Conservation (phyloP, 345 rosid species). For the Luvunga scandens region DNA sequence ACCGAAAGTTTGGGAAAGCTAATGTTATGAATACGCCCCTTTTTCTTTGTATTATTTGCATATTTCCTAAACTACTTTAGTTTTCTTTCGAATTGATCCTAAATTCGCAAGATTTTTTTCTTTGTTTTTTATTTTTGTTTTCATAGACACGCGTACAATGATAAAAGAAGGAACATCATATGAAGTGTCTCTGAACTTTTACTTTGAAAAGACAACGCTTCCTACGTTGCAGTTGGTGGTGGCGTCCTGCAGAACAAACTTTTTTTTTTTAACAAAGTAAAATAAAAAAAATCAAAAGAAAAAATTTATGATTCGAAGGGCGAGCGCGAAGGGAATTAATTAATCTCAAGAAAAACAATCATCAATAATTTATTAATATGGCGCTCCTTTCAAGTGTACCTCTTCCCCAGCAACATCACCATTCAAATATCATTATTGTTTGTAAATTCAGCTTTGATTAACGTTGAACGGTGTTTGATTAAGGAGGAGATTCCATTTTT, state of each 20-base stretch:
- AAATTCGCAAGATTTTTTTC: no score
- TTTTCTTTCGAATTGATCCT: no score
- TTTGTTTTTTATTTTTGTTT: neutral
- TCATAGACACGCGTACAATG: neutral
- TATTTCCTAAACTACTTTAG: no score
- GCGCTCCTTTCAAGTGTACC: neutral
- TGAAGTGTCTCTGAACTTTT: conserved; percentile 5
- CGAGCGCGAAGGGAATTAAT: conserved; percentile 43
- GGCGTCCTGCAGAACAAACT: conserved; percentile 16
- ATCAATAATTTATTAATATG: neutral
- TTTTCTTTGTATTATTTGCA: no score
- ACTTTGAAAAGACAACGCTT: conserved; percentile 22
- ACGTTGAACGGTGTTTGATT: conserved; percentile 15
- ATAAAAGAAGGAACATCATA: conserved; percentile 14
- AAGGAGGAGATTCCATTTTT: neutral
- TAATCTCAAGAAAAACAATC: neutral
- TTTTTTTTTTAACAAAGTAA: conserved; percentile 6
- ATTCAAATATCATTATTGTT: neutral
- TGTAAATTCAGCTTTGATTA: neutral
- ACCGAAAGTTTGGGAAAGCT: no score
- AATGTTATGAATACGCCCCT: no score
- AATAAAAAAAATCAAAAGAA: neutral
- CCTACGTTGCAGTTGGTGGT: neutral
- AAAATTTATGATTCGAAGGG: conserved; percentile 19
- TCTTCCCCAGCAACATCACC: neutral